Percentiles rank a stretch among this genome's conserved stretches.
phyloP scores from a whole-genome alignment of 2,329 filamentous ascomycete species.

The Mariannaea elegans region DNA sequence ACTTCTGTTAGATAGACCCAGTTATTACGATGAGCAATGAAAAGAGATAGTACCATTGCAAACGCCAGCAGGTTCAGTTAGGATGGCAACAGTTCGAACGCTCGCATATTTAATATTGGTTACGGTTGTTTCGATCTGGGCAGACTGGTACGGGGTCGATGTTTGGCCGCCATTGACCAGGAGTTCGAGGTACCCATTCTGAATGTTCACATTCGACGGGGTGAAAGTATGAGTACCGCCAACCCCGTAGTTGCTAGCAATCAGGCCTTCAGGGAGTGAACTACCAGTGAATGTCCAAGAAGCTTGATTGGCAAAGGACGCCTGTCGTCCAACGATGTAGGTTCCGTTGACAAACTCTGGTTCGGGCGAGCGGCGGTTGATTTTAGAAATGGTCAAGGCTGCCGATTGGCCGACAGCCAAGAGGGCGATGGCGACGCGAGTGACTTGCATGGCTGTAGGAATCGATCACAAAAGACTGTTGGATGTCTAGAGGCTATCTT shows the following conservation, averaged over 20 bases:
- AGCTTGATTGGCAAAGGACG: slow-evolving; percentile 33
- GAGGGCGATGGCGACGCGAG: background rate
- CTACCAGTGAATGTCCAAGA: slow-evolving; percentile 34
- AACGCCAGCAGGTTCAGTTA: slow-evolving; percentile 42
- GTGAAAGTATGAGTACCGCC: slow-evolving; percentile 22
- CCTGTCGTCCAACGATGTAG: slow-evolving; percentile 33
- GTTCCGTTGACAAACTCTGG: slow-evolving; percentile 28
- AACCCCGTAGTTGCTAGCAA: slow-evolving; percentile 33
- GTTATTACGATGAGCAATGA: no score
- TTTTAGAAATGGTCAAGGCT: background rate
- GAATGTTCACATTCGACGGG: slow-evolving; percentile 30
- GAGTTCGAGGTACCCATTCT: slow-evolving; percentile 42
- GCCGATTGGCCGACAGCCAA: slow-evolving; percentile 10
- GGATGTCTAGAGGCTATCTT: no score
- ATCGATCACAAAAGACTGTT: no score
- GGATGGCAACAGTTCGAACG: slow-evolving; percentile 41
- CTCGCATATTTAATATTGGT: slow-evolving; percentile 44
- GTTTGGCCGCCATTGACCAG: slow-evolving; percentile 40
- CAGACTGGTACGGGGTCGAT: slow-evolving; percentile 34
- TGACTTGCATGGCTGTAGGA: background rate
- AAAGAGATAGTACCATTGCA: slow-evolving; percentile 39
- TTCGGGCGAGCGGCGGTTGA: slow-evolving; percentile 24
- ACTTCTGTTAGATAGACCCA: background rate
- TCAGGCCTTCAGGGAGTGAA: slow-evolving; percentile 34
- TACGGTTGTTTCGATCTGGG: slow-evolving; percentile 35